Evolutionary conservation across 352 stramenopile species (phyloP), one percentile per base, ranked within the genome.

Genomic region (Globisporangium splendens): DNA sequence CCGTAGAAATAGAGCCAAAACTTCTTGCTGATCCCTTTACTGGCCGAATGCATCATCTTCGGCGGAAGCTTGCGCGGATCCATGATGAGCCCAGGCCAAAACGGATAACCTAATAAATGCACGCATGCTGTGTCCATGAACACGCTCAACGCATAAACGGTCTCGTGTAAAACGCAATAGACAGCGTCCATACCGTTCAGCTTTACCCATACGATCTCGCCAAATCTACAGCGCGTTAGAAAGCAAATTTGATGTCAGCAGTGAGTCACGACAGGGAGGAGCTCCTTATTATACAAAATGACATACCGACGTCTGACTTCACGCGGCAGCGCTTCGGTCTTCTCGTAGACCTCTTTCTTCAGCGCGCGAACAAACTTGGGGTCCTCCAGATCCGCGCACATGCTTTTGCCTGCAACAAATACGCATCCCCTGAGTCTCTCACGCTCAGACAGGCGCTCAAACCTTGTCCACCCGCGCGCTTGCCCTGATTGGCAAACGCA

Each of bases 1-100:
- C 55, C 55, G 21, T 61, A 61, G 48, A 61, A 61, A 44, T 61
- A 61, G n/a, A 61, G 50, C 44, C 46, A 61, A 28, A 47, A 61
- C 20, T 61, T 53, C 28, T 33, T 41, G 8, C 48, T 24, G 21
- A 61, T 49, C 24, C 33, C 38, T 41, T 61, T 61, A 15, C 46
- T 24, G 13, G 55, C 55, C n/a, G 46, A 31, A 41, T 54, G 33
- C 28, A 54, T 44, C 35, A 55, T 55, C 17, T 21, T 61, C 8
- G 44, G 46, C 12, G 55, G 55, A 11, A 61, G 24, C 55, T 61
- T 61, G 35, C 55, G 46, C 38, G 55, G 55, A 31, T 61, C 55
- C 35, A 61, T 53, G 46, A 61, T 55, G 14, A 53, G 24, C 4
- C 44, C 46, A 8, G 55, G 55, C 55, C 55, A 61, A 31, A 42